Percentiles rank a stretch among this genome's conserved stretches.
phyloP scores from a whole-genome alignment of 306 rosid genomes.

The Hippophae rhamnoides region DNA sequence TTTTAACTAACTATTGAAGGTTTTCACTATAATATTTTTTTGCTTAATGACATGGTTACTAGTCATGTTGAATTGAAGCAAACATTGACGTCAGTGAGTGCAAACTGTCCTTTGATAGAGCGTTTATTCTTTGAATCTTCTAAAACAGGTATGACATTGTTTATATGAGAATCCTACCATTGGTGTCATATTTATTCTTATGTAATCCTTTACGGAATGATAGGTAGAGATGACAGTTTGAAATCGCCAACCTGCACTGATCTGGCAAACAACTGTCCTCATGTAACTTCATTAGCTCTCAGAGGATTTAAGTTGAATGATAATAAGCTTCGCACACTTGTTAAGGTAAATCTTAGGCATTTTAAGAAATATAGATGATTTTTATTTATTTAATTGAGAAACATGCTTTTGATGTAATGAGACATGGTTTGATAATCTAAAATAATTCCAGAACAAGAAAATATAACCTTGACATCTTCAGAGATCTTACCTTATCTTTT shows the following conservation, averaged over 20 bases:
- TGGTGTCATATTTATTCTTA: constrained; percentile 22
- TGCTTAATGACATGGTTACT: constrained; percentile 5
- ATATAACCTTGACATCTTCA: background rate
- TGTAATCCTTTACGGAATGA: constrained; percentile 18
- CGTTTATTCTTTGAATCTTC: constrained; percentile 90
- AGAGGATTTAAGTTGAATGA: constrained; percentile 95
- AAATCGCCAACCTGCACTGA: constrained; percentile 67
- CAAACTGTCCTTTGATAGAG: constrained; percentile 70
- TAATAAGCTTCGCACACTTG: constrained; percentile 70
- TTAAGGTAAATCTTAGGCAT: constrained; percentile 54
- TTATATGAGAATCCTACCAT: constrained; percentile 11
- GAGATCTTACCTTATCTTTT: too few relatives aligned
- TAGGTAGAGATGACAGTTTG: constrained; percentile 99
- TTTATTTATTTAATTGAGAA: background rate
- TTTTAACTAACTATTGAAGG: too few relatives aligned
- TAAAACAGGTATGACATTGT: constrained; percentile 56
- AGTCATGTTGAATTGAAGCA: constrained; percentile 96
- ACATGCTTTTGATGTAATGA: background rate
- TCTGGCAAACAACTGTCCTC: constrained; percentile 68
- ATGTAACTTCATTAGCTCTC: constrained; percentile 73
- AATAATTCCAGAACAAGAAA: background rate
- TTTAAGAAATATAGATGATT: constrained; percentile 1
- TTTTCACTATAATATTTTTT: constrained; percentile 11
- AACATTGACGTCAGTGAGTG: constrained; percentile 76
- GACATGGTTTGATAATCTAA: background rate